Evolutionary conservation across 108 stramenopile species (phyloP).

Genomic region (Heterococcus sp.): DNA sequence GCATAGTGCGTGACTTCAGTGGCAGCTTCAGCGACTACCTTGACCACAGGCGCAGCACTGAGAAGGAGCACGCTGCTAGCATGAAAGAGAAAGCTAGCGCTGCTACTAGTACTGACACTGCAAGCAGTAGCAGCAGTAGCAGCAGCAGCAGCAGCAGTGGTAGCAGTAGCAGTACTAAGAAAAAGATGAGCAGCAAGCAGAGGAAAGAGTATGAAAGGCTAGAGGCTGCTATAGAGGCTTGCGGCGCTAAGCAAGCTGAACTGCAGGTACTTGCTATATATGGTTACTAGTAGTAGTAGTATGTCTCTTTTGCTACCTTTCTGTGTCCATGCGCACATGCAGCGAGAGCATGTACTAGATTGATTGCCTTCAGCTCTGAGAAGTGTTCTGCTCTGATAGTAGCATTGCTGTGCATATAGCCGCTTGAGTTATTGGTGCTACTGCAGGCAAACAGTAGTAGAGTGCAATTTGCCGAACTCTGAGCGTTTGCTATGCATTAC

Average conservation of each 20-base stretch:
- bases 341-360: neutral
- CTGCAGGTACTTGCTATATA: neutral
- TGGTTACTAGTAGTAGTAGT: neutral
- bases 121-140: neutral
- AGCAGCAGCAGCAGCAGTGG: constrained; percentile 1
- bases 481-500: no score
- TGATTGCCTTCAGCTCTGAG: neutral
- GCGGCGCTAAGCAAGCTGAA: constrained; percentile 3
- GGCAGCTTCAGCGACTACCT: constrained; percentile 41
- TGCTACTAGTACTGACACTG: neutral
- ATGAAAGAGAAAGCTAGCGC: neutral
- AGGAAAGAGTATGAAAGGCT: constrained; percentile 28
- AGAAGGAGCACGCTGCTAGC: neutral
- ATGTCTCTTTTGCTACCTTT: neutral
- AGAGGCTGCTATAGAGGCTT: constrained; percentile 19
- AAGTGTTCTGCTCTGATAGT: neutral
- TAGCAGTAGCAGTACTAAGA: neutral
- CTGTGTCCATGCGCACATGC: neutral
- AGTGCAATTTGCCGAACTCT: no score
- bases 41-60: constrained; percentile 20
- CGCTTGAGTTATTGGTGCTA: no score
- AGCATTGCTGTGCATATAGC: no score
- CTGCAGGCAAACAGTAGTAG: no score
- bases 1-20: constrained; percentile 41
- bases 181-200: constrained; percentile 27